A percentile compares a stretch with the other conserved stretches of the same genome.
Conservation (phyloP, 345 rosid genomes). For the Bruguiera sexangula region DNA sequence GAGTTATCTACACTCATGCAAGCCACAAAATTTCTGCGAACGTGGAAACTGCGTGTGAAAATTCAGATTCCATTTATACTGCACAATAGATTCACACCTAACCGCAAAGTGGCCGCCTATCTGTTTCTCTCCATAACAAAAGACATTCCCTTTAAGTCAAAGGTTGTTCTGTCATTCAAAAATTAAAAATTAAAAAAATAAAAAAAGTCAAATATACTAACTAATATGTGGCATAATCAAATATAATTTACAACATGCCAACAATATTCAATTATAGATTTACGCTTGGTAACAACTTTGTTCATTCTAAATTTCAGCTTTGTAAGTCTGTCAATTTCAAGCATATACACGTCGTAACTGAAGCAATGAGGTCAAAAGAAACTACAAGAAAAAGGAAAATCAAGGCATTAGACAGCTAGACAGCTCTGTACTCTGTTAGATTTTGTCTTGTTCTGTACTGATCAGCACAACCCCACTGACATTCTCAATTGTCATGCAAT, state of each 20-base stretch:
- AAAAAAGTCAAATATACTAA: too few species aligned
- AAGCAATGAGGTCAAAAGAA: slow-evolving; percentile 8
- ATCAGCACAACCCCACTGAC: slow-evolving; percentile 2
- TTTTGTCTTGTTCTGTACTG: slow-evolving; percentile 8
- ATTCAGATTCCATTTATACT: too few species aligned
- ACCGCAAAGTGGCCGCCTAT: too few species aligned
- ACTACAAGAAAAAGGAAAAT: background rate
- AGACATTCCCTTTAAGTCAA: too few species aligned
- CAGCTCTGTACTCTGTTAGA: slow-evolving; percentile 31
- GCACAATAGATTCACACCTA: too few species aligned
- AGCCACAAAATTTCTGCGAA: too few species aligned
- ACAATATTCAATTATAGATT: slow-evolving; percentile 7
- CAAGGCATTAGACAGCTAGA: background rate
- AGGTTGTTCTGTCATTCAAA: too few species aligned
- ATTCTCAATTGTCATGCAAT: slow-evolving; percentile 2
- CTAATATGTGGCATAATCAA: too few species aligned
- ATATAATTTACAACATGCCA: background rate
- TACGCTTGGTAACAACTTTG: slow-evolving; percentile 16
- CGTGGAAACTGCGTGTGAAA: too few species aligned
- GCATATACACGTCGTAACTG: slow-evolving; percentile 25
- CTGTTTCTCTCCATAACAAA: too few species aligned
- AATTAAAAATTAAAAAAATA: too few species aligned
- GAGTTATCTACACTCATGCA: too few species aligned
- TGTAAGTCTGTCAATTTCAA: slow-evolving; percentile 8
- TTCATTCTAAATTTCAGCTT: slow-evolving; percentile 12